phyloP scores from a whole-genome alignment of 2,329 filamentous ascomycete genomes.

The Xylaria polymorpha region DNA sequence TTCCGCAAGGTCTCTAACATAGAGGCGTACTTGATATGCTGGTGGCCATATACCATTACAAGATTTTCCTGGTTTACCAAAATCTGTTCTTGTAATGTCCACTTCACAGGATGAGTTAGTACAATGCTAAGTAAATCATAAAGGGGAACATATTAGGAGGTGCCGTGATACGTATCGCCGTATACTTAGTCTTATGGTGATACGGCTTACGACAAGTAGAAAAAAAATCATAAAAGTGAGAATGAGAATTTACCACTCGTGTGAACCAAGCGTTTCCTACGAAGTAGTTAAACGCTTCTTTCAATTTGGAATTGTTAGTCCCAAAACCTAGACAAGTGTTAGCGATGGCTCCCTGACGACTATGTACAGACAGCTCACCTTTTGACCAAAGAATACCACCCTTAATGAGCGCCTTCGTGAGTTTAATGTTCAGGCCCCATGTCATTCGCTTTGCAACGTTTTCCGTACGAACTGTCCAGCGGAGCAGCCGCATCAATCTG shows the following conservation, averaged over 20 bases:
- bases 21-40: neutral
- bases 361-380: neutral
- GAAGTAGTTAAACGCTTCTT: neutral
- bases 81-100: constrained; percentile 19
- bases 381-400: neutral
- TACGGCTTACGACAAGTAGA: too few relatives aligned
- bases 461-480: neutral
- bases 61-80: neutral
- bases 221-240: neutral
- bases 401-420: neutral
- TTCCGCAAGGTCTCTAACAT: too few relatives aligned
- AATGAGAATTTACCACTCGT: constrained; percentile 13
- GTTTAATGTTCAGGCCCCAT: neutral
- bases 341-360: neutral
- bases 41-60: neutral
- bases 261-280: constrained; percentile 16
- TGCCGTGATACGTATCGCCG: too few relatives aligned
- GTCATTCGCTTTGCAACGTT: neutral
- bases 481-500: neutral
- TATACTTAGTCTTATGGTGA: too few relatives aligned
- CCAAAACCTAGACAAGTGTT: constrained; percentile 2
- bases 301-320: neutral
- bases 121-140: neutral
- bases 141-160: too few relatives aligned
- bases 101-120: constrained; percentile 2